phyloP scores from a whole-genome alignment of 192 early-diverging fungal genomes.

The Radiomyces spectabilis region DNA sequence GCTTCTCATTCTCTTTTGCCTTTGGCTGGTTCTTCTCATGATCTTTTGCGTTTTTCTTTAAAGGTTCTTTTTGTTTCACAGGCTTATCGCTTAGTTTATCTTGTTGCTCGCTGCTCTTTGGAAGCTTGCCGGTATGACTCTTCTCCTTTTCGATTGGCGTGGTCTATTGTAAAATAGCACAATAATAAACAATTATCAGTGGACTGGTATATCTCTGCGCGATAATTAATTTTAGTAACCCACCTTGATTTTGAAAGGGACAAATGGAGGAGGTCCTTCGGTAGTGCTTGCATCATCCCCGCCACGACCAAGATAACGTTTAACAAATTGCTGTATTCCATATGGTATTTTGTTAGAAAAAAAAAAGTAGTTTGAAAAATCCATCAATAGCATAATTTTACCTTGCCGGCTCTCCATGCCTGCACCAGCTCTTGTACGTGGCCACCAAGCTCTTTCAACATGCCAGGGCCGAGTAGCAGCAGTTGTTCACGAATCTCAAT shows the following conservation, averaged over 20 bases:
- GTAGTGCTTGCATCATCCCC: conserved; percentile 4
- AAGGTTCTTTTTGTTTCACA: not conserved
- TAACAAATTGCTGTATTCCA: conserved; percentile 9
- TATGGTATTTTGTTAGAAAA: not conserved
- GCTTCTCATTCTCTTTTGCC: not conserved
- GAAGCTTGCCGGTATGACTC: too few relatives aligned
- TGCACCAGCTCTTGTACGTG: conserved; percentile 23
- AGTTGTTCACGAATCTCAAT: conserved; percentile 24
- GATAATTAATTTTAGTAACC: not conserved
- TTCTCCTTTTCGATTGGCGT: too few relatives aligned
- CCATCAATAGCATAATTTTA: not conserved
- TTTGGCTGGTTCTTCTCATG: not conserved
- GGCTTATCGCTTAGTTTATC: not conserved
- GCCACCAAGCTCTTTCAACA: conserved; percentile 23
- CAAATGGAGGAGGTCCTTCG: conserved; percentile 22
- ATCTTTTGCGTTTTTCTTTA: not conserved
- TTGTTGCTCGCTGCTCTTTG: too few relatives aligned
- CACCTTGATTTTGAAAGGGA: conserved; percentile 21
- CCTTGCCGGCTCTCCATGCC: conserved; percentile 29
- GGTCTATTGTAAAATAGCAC: too few relatives aligned
- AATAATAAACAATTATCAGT: too few relatives aligned
- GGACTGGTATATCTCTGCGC: too few relatives aligned
- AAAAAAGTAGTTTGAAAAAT: not conserved
- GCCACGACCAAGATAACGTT: not conserved
- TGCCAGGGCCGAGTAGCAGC: conserved; percentile 13